Base-by-base conservation (phyloP, 768 basidiomycete species). In the Amanita fuliginea region DNA sequence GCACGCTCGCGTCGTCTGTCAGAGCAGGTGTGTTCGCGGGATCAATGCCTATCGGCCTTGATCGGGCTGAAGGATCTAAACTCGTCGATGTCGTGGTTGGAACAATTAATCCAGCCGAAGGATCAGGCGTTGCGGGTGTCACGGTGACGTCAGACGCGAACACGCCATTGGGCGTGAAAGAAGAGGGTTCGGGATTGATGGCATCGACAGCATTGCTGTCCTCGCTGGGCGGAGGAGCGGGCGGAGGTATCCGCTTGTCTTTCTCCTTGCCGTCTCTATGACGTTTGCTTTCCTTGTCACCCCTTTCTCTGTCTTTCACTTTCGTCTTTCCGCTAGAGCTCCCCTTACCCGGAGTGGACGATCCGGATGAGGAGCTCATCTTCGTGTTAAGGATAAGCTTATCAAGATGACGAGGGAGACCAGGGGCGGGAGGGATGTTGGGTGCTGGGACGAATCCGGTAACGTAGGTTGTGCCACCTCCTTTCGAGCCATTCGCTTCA, bases 341-440 rank as follows among this genome's bases (percentile, higher is more conserved):
- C 13, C 22, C 44, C 19, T 45, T 51, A 9, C 51, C 44, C 8
- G 51, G 28, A 26, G 34, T 41, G 21, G 51, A 14, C 7, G 43
- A 7, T 49, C 42, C 56, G 49, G 54, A 66, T 53, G 57, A 61
- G 47, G 54, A 53, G 19, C 54, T 64, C 37, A 66, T 66, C 53
- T 65, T 55, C 56, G 73, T 59, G 58, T 98, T 98, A 53, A 99
- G 67, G 51, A 97, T 96, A 43, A 96, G 81, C 59, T 92, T 93
- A 60, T 98, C 94, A 36, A 99, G 70, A 59, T 97, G 91, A 1
- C 93, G 70, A 0, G 96, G 96, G 39, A 98, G 73, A 1, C 75
- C 70, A 1, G 96, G 93, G 2, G 96, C 93, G 18, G 84, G 82
- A 1, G 93, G 93, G 53, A 94, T 85, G 55, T 80, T 80, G 14